A percentile compares a stretch with the other conserved stretches of the same genome.
Conservation (phyloP, 2,329 filamentous ascomycete genomes). For the Talaromyces sp. region DNA sequence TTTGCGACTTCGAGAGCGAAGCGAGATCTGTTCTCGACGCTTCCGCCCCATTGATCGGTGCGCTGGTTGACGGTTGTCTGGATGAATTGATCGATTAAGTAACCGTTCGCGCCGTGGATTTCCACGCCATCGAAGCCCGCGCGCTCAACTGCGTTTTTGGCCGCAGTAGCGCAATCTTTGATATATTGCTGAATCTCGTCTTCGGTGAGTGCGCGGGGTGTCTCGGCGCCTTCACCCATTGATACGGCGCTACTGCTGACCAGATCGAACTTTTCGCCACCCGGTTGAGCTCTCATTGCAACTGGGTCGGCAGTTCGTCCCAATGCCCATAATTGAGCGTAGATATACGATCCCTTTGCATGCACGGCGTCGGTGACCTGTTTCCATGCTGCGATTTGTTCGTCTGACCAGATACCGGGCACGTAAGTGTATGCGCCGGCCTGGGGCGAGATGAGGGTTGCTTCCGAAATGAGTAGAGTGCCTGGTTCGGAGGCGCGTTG, state of each 20-base stretch:
- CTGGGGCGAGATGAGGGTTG: conserved; percentile 47
- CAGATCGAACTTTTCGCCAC: conserved; percentile 26
- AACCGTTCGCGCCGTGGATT: conserved; percentile 48
- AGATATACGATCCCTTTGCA: conserved; percentile 55
- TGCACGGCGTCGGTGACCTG: conserved; percentile 59
- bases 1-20: conserved; percentile 52
- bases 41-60: conserved; percentile 49
- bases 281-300: conserved; percentile 26
- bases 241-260: conserved; percentile 41
- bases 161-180: conserved; percentile 40
- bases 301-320: conserved; percentile 50
- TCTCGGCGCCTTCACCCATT: conserved; percentile 32
- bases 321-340: conserved; percentile 57
- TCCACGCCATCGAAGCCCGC: conserved; percentile 53
- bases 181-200: conserved; percentile 44
- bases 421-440: conserved; percentile 47
- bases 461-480: conserved; percentile 56
- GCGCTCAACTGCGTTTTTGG: conserved; percentile 47
- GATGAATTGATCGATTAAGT: conserved; percentile 50
- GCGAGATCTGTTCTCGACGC: conserved; percentile 48
- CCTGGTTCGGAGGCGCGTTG: conserved; percentile 50
- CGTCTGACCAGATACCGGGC: conserved; percentile 54
- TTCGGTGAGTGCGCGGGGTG: conserved; percentile 25
- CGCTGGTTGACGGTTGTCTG: conserved; percentile 47
- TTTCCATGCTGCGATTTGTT: conserved; percentile 56